Base-by-base conservation (phyloP, 2,329 filamentous ascomycete genomes). In the Colletotrichum cordylinicola region DNA sequence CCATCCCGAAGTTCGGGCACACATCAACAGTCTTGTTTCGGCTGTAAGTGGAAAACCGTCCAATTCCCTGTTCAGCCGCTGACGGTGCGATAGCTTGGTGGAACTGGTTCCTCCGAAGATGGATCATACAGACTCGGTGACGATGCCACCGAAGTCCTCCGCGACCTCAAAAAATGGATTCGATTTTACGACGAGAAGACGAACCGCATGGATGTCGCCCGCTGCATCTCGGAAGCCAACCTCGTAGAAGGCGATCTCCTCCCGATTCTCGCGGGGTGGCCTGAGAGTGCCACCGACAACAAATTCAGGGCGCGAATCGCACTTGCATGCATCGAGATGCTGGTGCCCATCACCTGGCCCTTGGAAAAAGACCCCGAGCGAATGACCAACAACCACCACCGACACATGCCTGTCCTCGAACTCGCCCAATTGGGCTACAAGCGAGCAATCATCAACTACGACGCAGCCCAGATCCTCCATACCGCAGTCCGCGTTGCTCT, bases 311-410 rank as follows among this genome's bases (percentile, higher is more conserved):
- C 94, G 29, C 94, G 95, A 82, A 90, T 97, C 77, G 94, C 95
- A 4, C 87, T 98, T 79, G 94, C 95, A 71, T 98, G 95, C 85
- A 89, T 98, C 84, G 96, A 99, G 85, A 88, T 99, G 64, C 90
- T 99, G 82, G 95, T 98, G 2, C 96, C 96, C 6, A 86, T 99
- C 81, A 99, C 97, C 21, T 98, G 96, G 96, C 96, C 97, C 0
- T 90, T 98, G 81, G 95, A 98, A 77, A 91, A 92, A 79, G 92
- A 96, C 75, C 89, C 91, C 77, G 92, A 94, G 75, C 91, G 94
- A 81, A 96, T 97, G 91, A 98, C 96, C 6, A 88, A 96, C 80
- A 98, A 99, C 82, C 95, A 98, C 83, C 94, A 98, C 83, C 92
- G 95, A 73, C 97, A 99, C 85, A 91, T 96, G 55, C 96, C 97